Percentiles rank a stretch among this genome's conserved stretches.
Evolutionary conservation across 2,329 filamentous ascomycete species (phyloP).

Genomic region (Epichloe bromicola): DNA sequence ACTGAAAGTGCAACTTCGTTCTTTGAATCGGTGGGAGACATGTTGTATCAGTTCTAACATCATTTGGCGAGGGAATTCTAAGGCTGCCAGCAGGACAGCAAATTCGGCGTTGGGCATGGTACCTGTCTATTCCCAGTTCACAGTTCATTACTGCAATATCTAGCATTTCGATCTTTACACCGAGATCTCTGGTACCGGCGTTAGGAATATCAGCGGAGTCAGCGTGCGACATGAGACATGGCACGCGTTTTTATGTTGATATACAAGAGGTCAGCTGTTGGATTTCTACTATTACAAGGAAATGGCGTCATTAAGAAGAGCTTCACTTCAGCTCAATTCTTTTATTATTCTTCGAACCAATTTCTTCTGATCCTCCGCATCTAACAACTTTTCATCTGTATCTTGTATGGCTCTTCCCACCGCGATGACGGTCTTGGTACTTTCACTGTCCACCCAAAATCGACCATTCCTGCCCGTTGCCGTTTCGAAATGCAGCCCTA

Average conservation of each 20-base stretch:
- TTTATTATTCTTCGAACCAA: conserved; percentile 54
- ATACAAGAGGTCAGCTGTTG: not conserved
- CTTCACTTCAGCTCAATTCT: conserved; percentile 36
- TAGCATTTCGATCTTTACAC: not conserved
- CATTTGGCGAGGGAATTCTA: not conserved
- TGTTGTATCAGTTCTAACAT: not conserved
- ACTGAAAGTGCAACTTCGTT: not conserved
- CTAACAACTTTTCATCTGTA: conserved; percentile 57
- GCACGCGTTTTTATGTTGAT: not conserved
- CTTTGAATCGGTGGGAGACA: not conserved
- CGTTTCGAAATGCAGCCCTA: conserved; percentile 80
- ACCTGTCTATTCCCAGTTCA: not conserved
- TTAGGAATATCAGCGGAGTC: not conserved
- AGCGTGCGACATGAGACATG: not conserved
- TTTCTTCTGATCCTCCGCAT: conserved; percentile 55
- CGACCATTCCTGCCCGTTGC: conserved; percentile 86
- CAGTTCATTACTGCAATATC: not conserved
- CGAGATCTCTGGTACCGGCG: not conserved
- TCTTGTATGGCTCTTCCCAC: conserved; percentile 69
- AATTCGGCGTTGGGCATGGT: not conserved
- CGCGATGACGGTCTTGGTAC: conserved; percentile 55
- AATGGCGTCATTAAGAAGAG: not conserved
- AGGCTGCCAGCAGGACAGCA: not conserved
- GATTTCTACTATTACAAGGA: not conserved
- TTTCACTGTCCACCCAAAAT: conserved; percentile 81